A percentile compares a stretch with the other conserved stretches of the same genome.
Conservation (phyloP, 2,329 filamentous ascomycete species). For the Alternaria brassicae region DNA sequence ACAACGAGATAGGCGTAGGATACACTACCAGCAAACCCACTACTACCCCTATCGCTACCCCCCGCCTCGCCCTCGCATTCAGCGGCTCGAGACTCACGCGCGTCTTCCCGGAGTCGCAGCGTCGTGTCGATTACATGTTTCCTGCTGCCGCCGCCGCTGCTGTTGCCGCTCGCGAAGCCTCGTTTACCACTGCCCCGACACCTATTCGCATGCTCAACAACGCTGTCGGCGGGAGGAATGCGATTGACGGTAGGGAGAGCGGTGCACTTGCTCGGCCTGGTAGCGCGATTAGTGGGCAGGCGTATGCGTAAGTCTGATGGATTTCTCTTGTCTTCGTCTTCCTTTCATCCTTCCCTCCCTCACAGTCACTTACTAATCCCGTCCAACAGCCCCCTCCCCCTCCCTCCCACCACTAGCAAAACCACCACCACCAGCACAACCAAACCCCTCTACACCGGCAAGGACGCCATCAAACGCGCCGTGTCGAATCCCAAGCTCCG, state of each 20-base stretch:
- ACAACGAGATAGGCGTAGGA: background rate
- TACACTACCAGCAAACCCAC: background rate
- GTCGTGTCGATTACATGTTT: background rate
- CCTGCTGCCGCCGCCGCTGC: too few relatives aligned
- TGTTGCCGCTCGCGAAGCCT: background rate
- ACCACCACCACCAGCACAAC: background rate
- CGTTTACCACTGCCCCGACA: background rate
- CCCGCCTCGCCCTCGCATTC: background rate
- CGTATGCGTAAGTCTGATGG: too few relatives aligned
- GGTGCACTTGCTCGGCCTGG: too few relatives aligned
- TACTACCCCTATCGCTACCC: background rate
- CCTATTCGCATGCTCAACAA: background rate
- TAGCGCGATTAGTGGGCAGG: too few relatives aligned
- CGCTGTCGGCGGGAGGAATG: too few relatives aligned
- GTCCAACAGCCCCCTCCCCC: too few relatives aligned
- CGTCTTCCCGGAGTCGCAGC: slow-evolving; percentile 1
- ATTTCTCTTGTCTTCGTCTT: too few relatives aligned
- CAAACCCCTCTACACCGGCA: slow-evolving; percentile 14
- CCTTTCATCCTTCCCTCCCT: background rate
- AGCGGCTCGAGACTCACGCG: background rate
- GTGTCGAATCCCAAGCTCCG: slow-evolving; percentile 30
- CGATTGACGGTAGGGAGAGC: too few relatives aligned
- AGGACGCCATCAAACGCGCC: slow-evolving; percentile 21
- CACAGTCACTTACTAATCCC: too few relatives aligned
- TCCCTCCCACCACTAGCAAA: too few relatives aligned